A percentile compares a stretch with the other conserved stretches of the same genome.
phyloP scores from a whole-genome alignment of 148 eudicot species.

The Drosera capensis region DNA sequence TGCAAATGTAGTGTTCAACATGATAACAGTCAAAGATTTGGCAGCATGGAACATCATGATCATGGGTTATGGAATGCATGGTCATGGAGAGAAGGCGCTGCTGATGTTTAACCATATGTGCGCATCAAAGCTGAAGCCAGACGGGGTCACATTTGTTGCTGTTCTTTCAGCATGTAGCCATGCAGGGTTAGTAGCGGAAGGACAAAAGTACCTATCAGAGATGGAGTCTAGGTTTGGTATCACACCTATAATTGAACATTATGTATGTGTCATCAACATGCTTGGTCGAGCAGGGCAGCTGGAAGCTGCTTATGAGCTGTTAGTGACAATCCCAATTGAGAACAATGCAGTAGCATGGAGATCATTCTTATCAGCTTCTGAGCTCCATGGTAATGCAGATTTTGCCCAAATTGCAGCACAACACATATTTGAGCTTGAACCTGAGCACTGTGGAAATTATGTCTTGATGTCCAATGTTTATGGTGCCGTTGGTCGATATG shows the following conservation, averaged over 20 bases:
- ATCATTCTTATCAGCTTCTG: slow-evolving; percentile 49
- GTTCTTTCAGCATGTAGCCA: slow-evolving; percentile 63
- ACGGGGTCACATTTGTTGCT: slow-evolving; percentile 46
- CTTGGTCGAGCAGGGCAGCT: slow-evolving; percentile 64
- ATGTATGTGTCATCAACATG: slow-evolving; percentile 70
- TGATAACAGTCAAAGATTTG: slow-evolving; percentile 37
- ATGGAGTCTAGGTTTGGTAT: slow-evolving; percentile 42
- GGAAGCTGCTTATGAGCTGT: slow-evolving; percentile 44
- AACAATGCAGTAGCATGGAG: slow-evolving; percentile 61
- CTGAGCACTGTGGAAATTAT: slow-evolving; percentile 63
- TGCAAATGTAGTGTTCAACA: slow-evolving; percentile 37
- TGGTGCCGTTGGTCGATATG: slow-evolving; percentile 47
- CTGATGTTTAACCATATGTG: slow-evolving; percentile 34
- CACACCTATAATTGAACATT: slow-evolving; percentile 47
- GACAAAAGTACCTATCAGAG: slow-evolving; percentile 32
- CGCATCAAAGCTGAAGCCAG: slow-evolving; percentile 31
- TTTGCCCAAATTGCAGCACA: slow-evolving; percentile 46
- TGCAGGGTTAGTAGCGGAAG: slow-evolving; percentile 37
- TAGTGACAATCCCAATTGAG: slow-evolving; percentile 38
- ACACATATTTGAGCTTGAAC: slow-evolving; percentile 38
- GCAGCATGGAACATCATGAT: slow-evolving; percentile 86
- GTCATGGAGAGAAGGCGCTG: slow-evolving; percentile 42
- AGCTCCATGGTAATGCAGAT: slow-evolving; percentile 37
- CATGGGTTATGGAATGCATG: slow-evolving; percentile 70
- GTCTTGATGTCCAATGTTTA: slow-evolving; percentile 56